Conservation (phyloP, 768 basidiomycete species). For the Tylopilus subfusipes region DNA sequence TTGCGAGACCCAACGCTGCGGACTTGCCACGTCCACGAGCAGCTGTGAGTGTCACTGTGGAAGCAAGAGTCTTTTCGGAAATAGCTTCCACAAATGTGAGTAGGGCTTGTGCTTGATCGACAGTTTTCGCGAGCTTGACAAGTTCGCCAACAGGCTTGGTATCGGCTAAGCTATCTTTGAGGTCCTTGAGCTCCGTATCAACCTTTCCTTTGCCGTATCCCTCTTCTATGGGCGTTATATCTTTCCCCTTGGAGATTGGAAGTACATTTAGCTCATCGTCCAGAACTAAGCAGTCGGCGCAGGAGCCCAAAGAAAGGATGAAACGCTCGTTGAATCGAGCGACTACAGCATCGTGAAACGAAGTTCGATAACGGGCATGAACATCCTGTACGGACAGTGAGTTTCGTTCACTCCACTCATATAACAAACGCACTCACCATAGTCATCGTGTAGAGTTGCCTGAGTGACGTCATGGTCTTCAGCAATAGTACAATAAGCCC, state of each 20-base stretch:
- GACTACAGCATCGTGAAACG: conserved; percentile 82
- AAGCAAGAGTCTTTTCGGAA: conserved; percentile 87
- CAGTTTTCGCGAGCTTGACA: conserved; percentile 83
- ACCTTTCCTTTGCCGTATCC: conserved; percentile 46
- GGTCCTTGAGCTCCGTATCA: conserved; percentile 67
- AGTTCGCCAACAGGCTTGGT: conserved; percentile 87
- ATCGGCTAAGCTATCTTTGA: conserved; percentile 75
- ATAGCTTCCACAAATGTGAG: conserved; percentile 94
- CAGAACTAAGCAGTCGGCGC: conserved; percentile 86
- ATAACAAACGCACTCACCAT: conserved; percentile 42
- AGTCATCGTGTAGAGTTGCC: conserved; percentile 90
- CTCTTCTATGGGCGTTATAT: conserved; percentile 68
- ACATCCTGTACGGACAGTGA: conserved; percentile 66
- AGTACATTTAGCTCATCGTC: conserved; percentile 98
- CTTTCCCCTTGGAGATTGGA: conserved; percentile 92
- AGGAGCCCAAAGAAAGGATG: conserved; percentile 93
- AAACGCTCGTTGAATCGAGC: conserved; percentile 99
- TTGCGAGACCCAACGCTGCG: conserved; percentile 91
- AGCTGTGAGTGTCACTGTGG: conserved; percentile 93
- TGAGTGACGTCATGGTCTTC: conserved; percentile 91
- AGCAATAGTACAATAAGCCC: conserved; percentile 83
- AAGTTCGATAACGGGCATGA: conserved; percentile 90
- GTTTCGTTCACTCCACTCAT: not conserved
- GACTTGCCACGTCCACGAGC: conserved; percentile 95
- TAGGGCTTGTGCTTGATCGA: conserved; percentile 93